Percentiles rank a stretch among this genome's conserved stretches.
Conservation (phyloP, 257 asterid genomes). For the Gynochthodes officinalis region DNA sequence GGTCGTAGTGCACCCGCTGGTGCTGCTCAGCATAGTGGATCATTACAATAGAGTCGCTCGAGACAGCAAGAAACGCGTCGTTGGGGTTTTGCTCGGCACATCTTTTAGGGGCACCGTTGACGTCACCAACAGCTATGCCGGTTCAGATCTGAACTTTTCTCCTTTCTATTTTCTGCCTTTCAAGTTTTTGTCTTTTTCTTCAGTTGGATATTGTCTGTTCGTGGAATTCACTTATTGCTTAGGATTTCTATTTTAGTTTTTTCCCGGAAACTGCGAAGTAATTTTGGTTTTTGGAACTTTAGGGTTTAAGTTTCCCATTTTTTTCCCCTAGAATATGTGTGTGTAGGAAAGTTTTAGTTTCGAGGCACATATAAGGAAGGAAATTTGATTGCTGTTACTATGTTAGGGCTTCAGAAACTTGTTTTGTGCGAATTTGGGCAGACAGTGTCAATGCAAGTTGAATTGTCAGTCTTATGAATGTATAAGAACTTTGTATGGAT, state of each 20-base stretch:
- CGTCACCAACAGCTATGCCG: constrained; percentile 95
- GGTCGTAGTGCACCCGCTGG: constrained; percentile 94
- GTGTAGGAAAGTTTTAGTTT: neutral
- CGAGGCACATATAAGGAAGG: neutral
- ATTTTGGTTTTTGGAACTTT: neutral
- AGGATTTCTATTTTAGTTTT: neutral
- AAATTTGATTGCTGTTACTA: neutral
- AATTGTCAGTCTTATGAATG: no score
- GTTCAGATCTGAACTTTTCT: constrained; percentile 55
- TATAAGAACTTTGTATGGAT: no score
- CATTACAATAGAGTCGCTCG: constrained; percentile 96
- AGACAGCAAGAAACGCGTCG: constrained; percentile 83
- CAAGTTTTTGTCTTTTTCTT: neutral
- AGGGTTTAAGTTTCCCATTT: neutral
- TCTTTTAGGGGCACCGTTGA: constrained; percentile 89
- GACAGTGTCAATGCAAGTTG: no score
- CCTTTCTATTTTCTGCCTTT: neutral
- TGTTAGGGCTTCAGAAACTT: neutral
- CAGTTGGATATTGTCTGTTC: neutral
- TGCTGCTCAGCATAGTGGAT: constrained; percentile 88
- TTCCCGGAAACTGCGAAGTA: neutral
- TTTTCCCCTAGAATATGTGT: neutral
- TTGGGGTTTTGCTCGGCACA: constrained; percentile 82
- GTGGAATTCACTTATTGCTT: no score
- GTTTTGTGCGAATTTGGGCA: no score